Percentiles rank a stretch among this genome's conserved stretches.
These are phyloP conservation scores for Microcera coccophila DNA, from an alignment of 2,329 filamentous ascomycete genomes.

Conservation along the genomic window DNA sequence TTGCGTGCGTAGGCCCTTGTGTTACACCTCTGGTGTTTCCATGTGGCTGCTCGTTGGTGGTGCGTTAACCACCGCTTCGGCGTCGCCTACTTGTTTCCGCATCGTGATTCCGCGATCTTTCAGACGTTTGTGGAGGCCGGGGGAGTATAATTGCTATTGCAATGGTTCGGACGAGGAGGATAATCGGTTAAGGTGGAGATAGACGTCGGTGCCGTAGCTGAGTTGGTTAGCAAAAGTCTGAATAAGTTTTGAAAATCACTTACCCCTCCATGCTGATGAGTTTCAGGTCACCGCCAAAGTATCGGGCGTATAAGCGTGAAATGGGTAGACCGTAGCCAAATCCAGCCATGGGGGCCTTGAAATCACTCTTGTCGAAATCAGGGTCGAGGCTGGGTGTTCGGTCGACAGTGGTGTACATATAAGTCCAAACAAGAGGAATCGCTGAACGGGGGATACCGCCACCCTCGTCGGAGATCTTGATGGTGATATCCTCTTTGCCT, in stretches of 20 bases:
- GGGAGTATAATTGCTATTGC: constrained; percentile 75
- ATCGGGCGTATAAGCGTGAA: constrained; percentile 86
- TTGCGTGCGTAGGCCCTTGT: constrained; percentile 7
- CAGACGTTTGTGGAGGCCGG: constrained; percentile 60
- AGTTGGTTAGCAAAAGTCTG: constrained; percentile 11
- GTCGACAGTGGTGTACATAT: constrained; percentile 99
- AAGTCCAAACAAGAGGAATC: constrained; percentile 98
- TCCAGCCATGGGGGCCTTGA: constrained; percentile 98
- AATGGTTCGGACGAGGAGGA: constrained; percentile 94
- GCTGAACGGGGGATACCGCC: constrained; percentile 89
- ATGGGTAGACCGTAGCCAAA: constrained; percentile 98
- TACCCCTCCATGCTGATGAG: constrained; percentile 99
- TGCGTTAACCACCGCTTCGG: constrained; percentile 67
- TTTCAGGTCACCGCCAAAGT: constrained; percentile 96
- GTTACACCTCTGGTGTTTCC: constrained; percentile 29
- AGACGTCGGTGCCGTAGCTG: constrained; percentile 97
- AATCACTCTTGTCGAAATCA: constrained; percentile 98
- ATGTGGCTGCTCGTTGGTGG: constrained; percentile 34
- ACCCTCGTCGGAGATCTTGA: constrained; percentile 96
- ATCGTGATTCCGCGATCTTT: constrained; percentile 74
- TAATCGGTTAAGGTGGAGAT: constrained; percentile 92
- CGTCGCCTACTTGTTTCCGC: constrained; percentile 86
- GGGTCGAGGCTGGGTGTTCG: constrained; percentile 91
- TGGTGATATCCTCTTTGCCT: constrained; percentile 97
- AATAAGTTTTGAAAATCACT: constrained; percentile 34